These are phyloP conservation scores for Saksenaea oblongispora DNA, from an alignment of 371 early-diverging fungal genomes.

Conservation along the genomic window DNA sequence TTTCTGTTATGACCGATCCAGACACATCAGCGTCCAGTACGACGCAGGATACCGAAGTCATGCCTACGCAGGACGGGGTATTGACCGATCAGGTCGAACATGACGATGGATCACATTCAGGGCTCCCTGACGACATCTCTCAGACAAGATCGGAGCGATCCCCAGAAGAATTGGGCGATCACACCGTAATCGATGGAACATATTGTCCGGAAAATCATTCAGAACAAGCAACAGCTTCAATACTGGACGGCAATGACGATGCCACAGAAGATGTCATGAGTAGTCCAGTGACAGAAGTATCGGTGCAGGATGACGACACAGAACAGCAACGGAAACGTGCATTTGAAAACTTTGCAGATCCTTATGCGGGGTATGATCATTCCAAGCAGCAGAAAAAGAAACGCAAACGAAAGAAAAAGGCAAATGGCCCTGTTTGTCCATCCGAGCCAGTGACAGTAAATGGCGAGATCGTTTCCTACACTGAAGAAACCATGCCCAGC, in stretches of 20 bases:
- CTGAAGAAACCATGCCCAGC: constrained; percentile 21
- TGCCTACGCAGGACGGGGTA: no score
- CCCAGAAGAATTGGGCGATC: no score
- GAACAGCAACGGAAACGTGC: constrained; percentile 6
- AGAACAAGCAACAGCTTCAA: not conserved
- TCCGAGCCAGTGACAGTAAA: constrained; percentile 13
- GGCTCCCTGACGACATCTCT: no score
- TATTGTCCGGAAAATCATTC: not conserved
- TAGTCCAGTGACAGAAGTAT: not conserved
- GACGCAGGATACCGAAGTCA: no score
- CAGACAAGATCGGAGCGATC: no score
- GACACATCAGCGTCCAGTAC: no score
- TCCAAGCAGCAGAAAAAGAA: constrained; percentile 9
- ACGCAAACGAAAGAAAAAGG: constrained; percentile 6
- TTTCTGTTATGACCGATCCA: no score
- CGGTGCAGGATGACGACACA: not conserved
- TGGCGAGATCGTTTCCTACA: constrained; percentile 32
- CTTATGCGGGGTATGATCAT: constrained; percentile 13
- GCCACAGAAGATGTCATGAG: not conserved
- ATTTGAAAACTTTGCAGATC: constrained; percentile 1
- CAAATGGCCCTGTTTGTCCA: not conserved
- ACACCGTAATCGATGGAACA: no score
- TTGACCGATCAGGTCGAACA: no score
- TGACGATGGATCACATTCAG: no score
- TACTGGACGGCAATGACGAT: not conserved